A percentile compares a stretch with the other conserved stretches of the same genome.
Conservation (phyloP, 1,139 yeast species). For the Protomyces gravidus region DNA sequence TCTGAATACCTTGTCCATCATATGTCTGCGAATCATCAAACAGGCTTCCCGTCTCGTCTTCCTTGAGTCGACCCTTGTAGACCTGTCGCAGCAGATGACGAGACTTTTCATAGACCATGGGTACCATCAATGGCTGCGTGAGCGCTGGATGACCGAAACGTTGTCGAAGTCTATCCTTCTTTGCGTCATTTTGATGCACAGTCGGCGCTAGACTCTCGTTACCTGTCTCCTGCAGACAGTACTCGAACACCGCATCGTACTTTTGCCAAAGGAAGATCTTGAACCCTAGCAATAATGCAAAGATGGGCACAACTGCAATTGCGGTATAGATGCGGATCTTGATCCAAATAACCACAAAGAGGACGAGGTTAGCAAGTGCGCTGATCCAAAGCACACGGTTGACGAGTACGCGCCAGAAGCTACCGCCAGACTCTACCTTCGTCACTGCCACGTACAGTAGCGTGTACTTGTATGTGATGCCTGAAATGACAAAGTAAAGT, state of each 20-base stretch:
- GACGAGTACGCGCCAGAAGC: conserved; percentile 43
- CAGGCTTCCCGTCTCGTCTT: conserved; percentile 4
- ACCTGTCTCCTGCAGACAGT: conserved; percentile 37
- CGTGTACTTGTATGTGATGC: conserved; percentile 42
- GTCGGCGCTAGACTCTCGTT: conserved; percentile 22
- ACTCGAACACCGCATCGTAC: conserved; percentile 38
- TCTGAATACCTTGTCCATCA: neutral
- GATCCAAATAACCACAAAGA: conserved; percentile 44
- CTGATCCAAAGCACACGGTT: conserved; percentile 42
- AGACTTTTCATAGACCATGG: conserved; percentile 41
- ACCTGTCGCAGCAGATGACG: conserved; percentile 36
- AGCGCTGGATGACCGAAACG: conserved; percentile 41
- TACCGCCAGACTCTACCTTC: conserved; percentile 44
- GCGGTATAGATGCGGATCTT: conserved; percentile 35
- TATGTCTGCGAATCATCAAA: neutral
- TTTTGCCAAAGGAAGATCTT: conserved; percentile 36
- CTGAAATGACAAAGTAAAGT: conserved; percentile 40
- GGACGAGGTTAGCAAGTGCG: conserved; percentile 42
- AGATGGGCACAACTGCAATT: conserved; percentile 40
- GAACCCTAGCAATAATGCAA: conserved; percentile 38
- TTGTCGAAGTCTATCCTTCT: conserved; percentile 35
- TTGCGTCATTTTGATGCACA: conserved; percentile 32
- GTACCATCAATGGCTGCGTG: conserved; percentile 38
- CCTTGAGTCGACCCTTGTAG: conserved; percentile 28
- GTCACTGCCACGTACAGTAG: conserved; percentile 43